Conservation (phyloP, 2,329 filamentous ascomycete species). For the Talaromyces sp. region DNA sequence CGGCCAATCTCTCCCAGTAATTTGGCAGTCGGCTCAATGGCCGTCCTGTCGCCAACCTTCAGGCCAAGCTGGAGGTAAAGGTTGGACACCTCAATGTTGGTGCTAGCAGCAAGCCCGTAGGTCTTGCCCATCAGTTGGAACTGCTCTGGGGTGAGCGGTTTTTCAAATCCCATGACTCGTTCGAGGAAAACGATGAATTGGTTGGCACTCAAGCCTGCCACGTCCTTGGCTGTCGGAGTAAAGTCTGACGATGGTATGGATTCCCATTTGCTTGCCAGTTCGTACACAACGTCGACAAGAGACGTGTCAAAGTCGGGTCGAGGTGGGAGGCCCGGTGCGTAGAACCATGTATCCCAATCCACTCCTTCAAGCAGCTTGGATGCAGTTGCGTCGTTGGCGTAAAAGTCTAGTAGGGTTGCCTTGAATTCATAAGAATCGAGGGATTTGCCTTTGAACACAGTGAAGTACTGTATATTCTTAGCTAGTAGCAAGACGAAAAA, state of each 20-base stretch:
- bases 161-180: constrained; percentile 62
- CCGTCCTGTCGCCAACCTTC: constrained; percentile 62
- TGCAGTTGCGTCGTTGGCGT: constrained; percentile 59
- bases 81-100: constrained; percentile 80
- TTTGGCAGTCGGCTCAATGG: constrained; percentile 66
- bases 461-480: constrained; percentile 60
- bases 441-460: constrained; percentile 75
- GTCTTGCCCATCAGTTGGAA: constrained; percentile 66
- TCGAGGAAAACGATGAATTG: constrained; percentile 91
- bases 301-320: constrained; percentile 89
- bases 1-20: constrained; percentile 77
- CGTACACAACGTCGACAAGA: constrained; percentile 79
- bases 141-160: constrained; percentile 58
- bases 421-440: constrained; percentile 95
- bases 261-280: constrained; percentile 77
- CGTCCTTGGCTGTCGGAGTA: constrained; percentile 62
- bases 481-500: background rate
- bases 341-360: constrained; percentile 89
- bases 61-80: constrained; percentile 78
- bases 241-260: constrained; percentile 44
- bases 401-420: constrained; percentile 79
- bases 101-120: constrained; percentile 68
- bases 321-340: constrained; percentile 77
- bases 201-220: constrained; percentile 71
- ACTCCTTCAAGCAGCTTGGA: constrained; percentile 61